Evolutionary conservation across 441 rosid genomes (phyloP).

Genomic region (Breynia disticha): DNA sequence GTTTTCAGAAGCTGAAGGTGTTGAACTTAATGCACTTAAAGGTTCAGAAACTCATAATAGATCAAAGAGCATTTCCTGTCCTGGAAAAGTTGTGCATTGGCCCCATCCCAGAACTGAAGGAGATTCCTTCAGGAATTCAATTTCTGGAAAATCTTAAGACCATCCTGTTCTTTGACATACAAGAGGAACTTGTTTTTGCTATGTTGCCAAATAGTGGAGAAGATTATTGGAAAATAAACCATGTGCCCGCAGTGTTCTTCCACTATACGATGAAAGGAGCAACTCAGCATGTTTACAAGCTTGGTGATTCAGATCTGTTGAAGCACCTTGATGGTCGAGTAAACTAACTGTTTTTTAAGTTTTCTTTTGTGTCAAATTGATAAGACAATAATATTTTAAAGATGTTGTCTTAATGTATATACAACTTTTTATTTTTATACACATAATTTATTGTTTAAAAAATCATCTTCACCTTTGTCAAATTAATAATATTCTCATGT

Average conservation of each 20-base stretch:
- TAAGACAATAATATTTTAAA: too few species aligned
- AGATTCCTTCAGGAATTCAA: conserved; percentile 12
- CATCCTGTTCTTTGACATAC: background rate
- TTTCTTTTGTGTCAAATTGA: too few species aligned
- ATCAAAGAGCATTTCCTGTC: conserved; percentile 9
- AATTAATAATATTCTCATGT: too few species aligned
- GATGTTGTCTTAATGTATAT: too few species aligned
- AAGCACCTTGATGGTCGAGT: background rate
- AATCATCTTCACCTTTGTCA: too few species aligned
- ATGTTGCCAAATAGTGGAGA: background rate
- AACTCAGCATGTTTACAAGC: background rate
- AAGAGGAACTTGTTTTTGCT: background rate
- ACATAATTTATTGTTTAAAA: too few species aligned
- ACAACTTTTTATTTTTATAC: too few species aligned
- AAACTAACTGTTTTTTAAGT: background rate
- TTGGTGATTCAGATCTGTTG: background rate
- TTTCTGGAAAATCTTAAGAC: conserved; percentile 7
- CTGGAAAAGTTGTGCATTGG: conserved; percentile 9
- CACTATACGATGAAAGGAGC: background rate
- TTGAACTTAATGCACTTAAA: background rate
- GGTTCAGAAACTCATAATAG: background rate
- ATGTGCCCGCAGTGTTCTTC: background rate
- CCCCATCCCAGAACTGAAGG: conserved; percentile 5
- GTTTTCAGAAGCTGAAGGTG: conserved; percentile 12
- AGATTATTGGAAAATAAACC: background rate